Evolutionary conservation across 148 eudicot species (phyloP).

Genomic region (Arbutus unedo): DNA sequence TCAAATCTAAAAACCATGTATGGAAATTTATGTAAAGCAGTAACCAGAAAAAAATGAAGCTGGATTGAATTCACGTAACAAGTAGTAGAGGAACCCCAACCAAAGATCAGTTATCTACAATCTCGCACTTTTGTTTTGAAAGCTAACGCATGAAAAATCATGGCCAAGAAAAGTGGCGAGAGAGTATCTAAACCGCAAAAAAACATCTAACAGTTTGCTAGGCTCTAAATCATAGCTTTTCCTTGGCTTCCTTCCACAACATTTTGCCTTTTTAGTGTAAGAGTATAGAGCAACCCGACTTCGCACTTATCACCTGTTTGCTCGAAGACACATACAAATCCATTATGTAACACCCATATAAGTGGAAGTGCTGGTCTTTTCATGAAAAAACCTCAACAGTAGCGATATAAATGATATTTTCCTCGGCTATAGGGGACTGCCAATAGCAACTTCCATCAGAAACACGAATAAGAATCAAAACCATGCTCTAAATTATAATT

Average conservation of each 20-base stretch:
- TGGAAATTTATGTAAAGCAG: conserved; percentile 5
- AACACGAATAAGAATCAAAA: neutral
- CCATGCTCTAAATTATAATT: neutral
- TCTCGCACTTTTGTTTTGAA: neutral
- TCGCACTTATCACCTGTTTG: neutral
- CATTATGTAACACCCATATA: too few relatives aligned
- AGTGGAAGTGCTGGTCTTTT: too few relatives aligned
- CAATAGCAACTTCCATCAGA: neutral
- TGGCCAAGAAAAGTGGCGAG: neutral
- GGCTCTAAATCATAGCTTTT: neutral
- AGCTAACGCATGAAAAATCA: neutral
- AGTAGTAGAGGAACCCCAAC: neutral
- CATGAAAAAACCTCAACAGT: neutral
- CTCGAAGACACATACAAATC: neutral
- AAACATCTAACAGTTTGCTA: neutral
- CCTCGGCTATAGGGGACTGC: neutral
- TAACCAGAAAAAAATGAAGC: neutral
- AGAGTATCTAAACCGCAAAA: neutral
- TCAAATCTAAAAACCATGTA: neutral
- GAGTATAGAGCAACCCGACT: neutral
- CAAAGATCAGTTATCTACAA: neutral
- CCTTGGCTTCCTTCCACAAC: neutral
- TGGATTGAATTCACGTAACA: neutral
- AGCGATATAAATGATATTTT: neutral
- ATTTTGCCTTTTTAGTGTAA: neutral